Base-by-base conservation (phyloP, 1,284 basidiomycete species). In the Exsudoporus floridanus region DNA sequence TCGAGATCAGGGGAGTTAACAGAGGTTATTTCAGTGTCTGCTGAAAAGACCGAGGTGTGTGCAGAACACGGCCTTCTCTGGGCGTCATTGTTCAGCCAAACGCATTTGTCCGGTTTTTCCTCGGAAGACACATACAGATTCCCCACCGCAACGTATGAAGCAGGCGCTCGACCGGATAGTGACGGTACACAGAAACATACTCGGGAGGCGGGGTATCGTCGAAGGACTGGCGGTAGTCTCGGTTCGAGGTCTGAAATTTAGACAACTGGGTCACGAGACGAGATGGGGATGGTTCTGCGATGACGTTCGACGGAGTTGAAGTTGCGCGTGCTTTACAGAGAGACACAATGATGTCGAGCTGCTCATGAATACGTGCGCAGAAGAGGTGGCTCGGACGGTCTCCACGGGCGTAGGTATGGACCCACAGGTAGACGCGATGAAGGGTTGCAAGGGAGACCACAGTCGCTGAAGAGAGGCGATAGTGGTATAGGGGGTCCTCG, bases 1-100 rank as follows among this genome's bases (percentile, higher is more conserved):
- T 95, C 92, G 19, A 96, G 74, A 63, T 96, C 94, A 86, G 74
- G 49, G 78, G 78, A 82, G 83, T 86, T 42, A 18, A 55, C 49
- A 39, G 58, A 46, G 3, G 51, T 67, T 19, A 64, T 57, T 52
- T 46, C 46, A 0, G 38, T 33, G 1, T 40, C 28, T 18, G 30
- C 30, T 7, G 27, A 30, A 7, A 25, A 4, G 13, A 10, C 19
- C 3, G 44, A 54, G 21, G 46, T 46, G 1, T 55, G 39, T n/a
- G 6, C 19, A 40, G 10, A 31, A n/a, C 4, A 50, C 50, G 1
- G 42, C 35, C 37, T 71, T 70, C 34, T 70, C 65, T 9, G 46
- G 54, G 28, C 52, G 56, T 35, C 69, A 57, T 28, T 56, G 54
- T 19, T 61, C 49, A 16, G 36, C 27, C 18, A 28, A 34, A 39